Evolutionary conservation across 306 rosid genomes (phyloP), one percentile per base, ranked within the genome.

Genomic region (Casuarina equisetifolia): DNA sequence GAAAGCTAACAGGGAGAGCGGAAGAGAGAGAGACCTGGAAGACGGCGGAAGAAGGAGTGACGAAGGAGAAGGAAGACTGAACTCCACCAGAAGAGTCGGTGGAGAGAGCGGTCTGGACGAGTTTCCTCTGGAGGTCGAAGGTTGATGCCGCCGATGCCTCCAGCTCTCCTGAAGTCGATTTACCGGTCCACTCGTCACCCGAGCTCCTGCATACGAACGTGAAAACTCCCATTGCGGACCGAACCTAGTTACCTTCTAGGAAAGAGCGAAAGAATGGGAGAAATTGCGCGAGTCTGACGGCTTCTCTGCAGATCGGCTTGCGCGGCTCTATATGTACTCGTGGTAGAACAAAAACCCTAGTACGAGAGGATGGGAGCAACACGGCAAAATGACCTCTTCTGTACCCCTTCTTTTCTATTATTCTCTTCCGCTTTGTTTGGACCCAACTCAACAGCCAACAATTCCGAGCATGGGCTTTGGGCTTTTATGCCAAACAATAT

Each of bases 61-160:
- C 70, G 17, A n/a, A 6, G 52, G 98, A 90, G 89, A 80, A 94
- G 39, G 98, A 90, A 68, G 92, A 84, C 85, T 87, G 97, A 25
- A 94, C 92, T 12, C 78, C 88, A 6, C 98, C 97, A 69, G 90
- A 86, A 16, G 88, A 88, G 74, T 94, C 98, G 35, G 43, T 79
- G 74, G 90, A 85, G 74, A 90, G 93, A 44, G 84, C 93, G 67
- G 88, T 35, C 4, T 88, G 84, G 44, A 94, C 95, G 53, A 94
- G 97, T 61, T 81, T 85, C 88, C 93, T 86, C 87, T 94, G 97
- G 72, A 94, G 90, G 7, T 85, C 92, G 79, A 74, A 92, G 46
- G 91, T 63, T 10, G 86, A 80, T 8, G 78, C 20, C 2, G 90
- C 96, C 35, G 95, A 90, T 79, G 92, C 91, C 79, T 94, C 97